A percentile compares a stretch with the other conserved stretches of the same genome.
These are phyloP conservation scores for Ceriops zippeliana DNA, from an alignment of 345 rosid species.

Conservation along the genomic window DNA sequence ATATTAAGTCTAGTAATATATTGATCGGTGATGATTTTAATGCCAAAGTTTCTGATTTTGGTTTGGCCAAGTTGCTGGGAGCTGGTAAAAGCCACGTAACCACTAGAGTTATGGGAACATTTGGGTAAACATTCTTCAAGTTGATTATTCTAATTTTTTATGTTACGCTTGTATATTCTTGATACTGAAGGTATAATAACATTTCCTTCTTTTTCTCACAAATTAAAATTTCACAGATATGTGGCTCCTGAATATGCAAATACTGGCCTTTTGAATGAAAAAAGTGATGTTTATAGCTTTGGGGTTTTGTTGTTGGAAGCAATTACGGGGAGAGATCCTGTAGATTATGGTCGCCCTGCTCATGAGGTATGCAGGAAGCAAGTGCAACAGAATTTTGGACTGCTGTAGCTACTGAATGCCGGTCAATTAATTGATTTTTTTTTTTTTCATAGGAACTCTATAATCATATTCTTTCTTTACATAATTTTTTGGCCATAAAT, in stretches of 20 bases:
- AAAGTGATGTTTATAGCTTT: constrained; percentile 97
- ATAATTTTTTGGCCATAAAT: too few relatives aligned
- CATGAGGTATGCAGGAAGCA: constrained; percentile 53
- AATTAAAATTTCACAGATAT: constrained; percentile 45
- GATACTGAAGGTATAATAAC: not conserved
- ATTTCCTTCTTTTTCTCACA: constrained; percentile 1
- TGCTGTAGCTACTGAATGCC: too few relatives aligned
- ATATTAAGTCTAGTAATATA: constrained; percentile 95
- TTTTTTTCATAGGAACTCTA: too few relatives aligned
- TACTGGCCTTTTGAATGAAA: constrained; percentile 94
- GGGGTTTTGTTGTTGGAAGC: constrained; percentile 93
- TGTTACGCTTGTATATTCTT: not conserved
- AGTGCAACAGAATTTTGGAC: too few relatives aligned
- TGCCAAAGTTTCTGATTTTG: constrained; percentile 96
- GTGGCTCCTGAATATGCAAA: constrained; percentile 99
- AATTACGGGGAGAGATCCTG: constrained; percentile 94
- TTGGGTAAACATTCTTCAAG: constrained; percentile 53
- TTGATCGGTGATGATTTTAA: constrained; percentile 88
- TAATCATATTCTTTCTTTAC: too few relatives aligned
- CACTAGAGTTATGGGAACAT: constrained; percentile 99
- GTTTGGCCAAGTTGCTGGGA: constrained; percentile 93
- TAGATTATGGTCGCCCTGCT: constrained; percentile 86
- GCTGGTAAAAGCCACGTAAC: constrained; percentile 96
- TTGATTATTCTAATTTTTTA: not conserved
- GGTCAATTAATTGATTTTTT: too few relatives aligned